A percentile compares a stretch with the other conserved stretches of the same genome.
These are phyloP conservation scores for Pseudozyma pruni DNA, from an alignment of 1,284 basidiomycete genomes.

Conservation along the genomic window DNA sequence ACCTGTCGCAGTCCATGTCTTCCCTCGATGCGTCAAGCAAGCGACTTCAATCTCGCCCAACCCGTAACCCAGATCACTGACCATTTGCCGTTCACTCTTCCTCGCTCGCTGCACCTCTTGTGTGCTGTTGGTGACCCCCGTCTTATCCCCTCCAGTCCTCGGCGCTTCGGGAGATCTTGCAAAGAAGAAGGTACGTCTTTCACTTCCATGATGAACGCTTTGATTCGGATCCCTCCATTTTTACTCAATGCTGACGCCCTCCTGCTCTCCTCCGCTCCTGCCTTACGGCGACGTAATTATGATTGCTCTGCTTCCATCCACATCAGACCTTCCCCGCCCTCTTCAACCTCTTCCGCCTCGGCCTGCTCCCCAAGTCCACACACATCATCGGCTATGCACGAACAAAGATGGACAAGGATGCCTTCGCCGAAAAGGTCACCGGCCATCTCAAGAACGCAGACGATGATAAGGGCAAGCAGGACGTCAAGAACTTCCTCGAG, in stretches of 20 bases:
- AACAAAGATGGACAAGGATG: constrained; percentile 65
- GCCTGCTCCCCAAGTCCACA: constrained; percentile 58
- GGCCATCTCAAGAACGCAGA: constrained; percentile 55
- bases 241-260: no score
- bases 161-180: constrained; percentile 97
- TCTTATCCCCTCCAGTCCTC: constrained; percentile 82
- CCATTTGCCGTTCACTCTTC: neutral
- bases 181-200: constrained; percentile 87
- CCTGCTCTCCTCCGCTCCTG: no score
- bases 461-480: constrained; percentile 52
- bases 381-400: constrained; percentile 69
- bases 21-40: no score
- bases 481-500: constrained; percentile 55
- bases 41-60: no score
- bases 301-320: neutral
- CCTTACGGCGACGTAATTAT: no score
- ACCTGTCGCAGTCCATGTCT: neutral
- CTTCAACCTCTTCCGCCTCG: constrained; percentile 61
- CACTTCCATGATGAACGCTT: neutral
- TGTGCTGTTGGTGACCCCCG: no score
- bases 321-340: constrained; percentile 64
- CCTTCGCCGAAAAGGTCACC: constrained; percentile 64
- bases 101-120: neutral
- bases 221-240: neutral
- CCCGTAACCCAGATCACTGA: no score